phyloP scores from a whole-genome alignment of 139 green algal species.

The Closterium sp. region DNA sequence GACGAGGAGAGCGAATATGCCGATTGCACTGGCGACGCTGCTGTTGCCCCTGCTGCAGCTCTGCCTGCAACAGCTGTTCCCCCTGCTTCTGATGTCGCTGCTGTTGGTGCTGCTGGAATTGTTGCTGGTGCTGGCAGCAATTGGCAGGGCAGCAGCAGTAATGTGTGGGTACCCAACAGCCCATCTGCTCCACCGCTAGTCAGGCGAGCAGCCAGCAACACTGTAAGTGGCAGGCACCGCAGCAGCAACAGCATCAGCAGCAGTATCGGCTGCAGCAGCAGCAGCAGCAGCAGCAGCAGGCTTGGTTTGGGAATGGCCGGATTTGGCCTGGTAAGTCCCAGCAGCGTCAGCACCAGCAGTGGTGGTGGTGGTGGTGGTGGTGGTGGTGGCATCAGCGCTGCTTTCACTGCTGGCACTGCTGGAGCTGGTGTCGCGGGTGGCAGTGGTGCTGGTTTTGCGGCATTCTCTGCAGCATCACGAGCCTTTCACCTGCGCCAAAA shows the following conservation, averaged over 20 bases:
- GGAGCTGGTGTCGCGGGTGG: too few species aligned
- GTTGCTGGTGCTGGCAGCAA: not conserved
- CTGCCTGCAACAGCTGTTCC: not conserved
- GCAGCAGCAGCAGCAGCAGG: not conserved
- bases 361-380: not conserved
- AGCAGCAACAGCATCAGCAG: not conserved
- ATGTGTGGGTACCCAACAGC: not conserved
- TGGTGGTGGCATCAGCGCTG: too few species aligned
- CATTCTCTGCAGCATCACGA: not conserved
- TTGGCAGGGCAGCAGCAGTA: not conserved
- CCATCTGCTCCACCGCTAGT: not conserved
- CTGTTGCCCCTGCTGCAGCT: too few species aligned
- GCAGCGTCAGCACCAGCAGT: not conserved
- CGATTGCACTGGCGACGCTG: not conserved
- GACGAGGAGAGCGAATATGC: not conserved
- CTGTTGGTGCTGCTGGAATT: not conserved
- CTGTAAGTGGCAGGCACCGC: not conserved
- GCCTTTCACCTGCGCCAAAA: not conserved
- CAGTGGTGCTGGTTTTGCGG: too few species aligned
- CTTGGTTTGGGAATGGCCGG: too few species aligned
- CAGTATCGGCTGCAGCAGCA: too few species aligned
- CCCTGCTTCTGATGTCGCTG: not conserved
- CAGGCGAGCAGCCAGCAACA: not conserved
- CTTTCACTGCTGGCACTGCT: too few species aligned
- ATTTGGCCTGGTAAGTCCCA: not conserved